Percentiles rank a stretch among this genome's conserved stretches.
These are phyloP conservation scores for Tylopilus balloui DNA, from an alignment of 768 basidiomycete species.

Conservation along the genomic window DNA sequence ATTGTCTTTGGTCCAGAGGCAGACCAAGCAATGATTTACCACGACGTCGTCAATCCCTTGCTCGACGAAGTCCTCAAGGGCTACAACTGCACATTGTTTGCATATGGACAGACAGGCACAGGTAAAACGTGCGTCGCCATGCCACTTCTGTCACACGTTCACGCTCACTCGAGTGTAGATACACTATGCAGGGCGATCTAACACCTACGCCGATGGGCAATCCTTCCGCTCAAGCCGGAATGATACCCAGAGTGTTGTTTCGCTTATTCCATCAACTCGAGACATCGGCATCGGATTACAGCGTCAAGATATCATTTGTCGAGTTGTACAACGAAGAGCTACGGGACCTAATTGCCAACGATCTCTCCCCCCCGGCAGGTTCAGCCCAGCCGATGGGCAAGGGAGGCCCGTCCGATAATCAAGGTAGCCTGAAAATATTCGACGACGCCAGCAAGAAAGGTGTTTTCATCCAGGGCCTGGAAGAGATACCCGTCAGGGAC, in stretches of 20 bases:
- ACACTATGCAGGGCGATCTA: constrained; percentile 98
- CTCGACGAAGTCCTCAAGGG: constrained; percentile 90
- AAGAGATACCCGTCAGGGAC: constrained; percentile 82
- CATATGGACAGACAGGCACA: constrained; percentile 97
- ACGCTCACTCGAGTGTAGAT: constrained; percentile 40
- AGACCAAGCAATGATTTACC: constrained; percentile 90
- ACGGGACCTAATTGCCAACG: constrained; percentile 82
- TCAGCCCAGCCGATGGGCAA: constrained; percentile 77
- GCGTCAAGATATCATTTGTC: constrained; percentile 90
- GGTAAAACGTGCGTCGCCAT: constrained; percentile 83
- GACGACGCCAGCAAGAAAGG: constrained; percentile 87
- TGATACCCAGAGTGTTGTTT: constrained; percentile 92
- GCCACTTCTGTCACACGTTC: background rate
- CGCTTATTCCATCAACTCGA: constrained; percentile 89
- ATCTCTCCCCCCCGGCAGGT: constrained; percentile 66
- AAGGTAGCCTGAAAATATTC: constrained; percentile 78
- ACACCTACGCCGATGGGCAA: constrained; percentile 78
- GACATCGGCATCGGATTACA: constrained; percentile 69
- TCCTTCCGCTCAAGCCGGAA: constrained; percentile 85
- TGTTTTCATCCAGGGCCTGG: constrained; percentile 91
- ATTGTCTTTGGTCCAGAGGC: constrained; percentile 96
- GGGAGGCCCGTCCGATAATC: constrained; percentile 45
- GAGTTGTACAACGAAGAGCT: constrained; percentile 99
- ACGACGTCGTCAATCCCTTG: constrained; percentile 90
- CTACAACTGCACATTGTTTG: constrained; percentile 96